Base-by-base conservation (phyloP, 306 rosid genomes). In the Biancaea sappan region DNA sequence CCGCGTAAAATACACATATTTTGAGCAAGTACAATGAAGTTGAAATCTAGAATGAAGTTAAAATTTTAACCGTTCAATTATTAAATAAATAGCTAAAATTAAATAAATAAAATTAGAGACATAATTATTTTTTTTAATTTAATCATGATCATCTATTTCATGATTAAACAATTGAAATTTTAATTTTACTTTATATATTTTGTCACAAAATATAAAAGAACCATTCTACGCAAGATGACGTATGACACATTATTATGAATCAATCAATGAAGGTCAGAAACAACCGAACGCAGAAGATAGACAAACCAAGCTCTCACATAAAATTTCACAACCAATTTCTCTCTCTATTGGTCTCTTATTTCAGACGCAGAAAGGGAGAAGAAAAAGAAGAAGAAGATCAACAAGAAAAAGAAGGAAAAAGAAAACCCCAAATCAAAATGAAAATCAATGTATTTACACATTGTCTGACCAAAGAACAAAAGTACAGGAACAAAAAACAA, bases 381-480 rank as follows among this genome's bases (percentile, higher is more conserved):
- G 25, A 61, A 37, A 31, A 35, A 50, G 19, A 50, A 25, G 34
- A 63, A 43, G 4, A 43, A 10, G 14, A 40, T 34, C 38, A 34
- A 2, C 4, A 34, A 2, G 38, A 34, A n/a, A n/a, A n/a, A n/a
- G n/a, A 2, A 6, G 38, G 41, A 58, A 31, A 61, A n/a, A 54
- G 2, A 24, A 16, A 47, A 43, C 11, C 21, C 50, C 28, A 29
- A 43, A 19, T 32, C 40, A 24, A 51, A 41, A 62, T 26, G 46
- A 68, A 81, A 71, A 71, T 44, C 69, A 77, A 82, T 58, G 24
- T 64, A 72, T 76, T 64, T 72, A 76, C 78, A 82, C 64, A 59
- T 53, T 71, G 37, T 75, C 72, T 79, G 83, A 79, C 77, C 86
- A 72, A 68, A 76, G 43, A 86, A 72, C 77, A 78, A 83, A 74